Base-by-base conservation (phyloP, 2,329 filamentous ascomycete genomes). In the Coniochaeta prunicola region DNA sequence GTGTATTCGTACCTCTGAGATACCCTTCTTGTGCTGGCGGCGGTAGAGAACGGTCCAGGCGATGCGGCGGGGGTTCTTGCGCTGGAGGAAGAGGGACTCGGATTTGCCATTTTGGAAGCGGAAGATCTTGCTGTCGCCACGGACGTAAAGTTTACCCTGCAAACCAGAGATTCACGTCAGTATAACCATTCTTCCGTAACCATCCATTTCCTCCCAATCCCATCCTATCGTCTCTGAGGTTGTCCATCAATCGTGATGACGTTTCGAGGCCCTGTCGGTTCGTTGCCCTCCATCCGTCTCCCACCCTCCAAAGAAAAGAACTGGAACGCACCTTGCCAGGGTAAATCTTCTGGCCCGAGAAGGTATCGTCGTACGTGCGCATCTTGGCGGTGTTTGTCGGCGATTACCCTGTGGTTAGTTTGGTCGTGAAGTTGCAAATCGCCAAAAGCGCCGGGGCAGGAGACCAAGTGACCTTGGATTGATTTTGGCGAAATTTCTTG, bases 121-220 rank as follows among this genome's bases (percentile, higher is more conserved):
- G 90, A 99, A 99, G 86, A 97, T 88, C 87, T 97, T 99, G 92
- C 90, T 96, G 87, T 99, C 94, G 77, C 93, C 92, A 81, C 94
- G 92, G 86, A 99, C 84, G 85, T 93, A 99, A 84, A 99, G 90
- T 86, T 97, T 97, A 85, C 94, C 94, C 94, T 97, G 77, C 75
- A 73, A 56, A 59, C 57, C 62, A 62, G 63, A 56, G 57, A 62
- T 3, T 33, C 54, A 12, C 53, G 65, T 73, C 66, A 74, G 71
- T 61, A 60, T 60, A 60, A 45, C 7, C 30, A 55, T 56, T n/a
- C 30, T n/a, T n/a, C n/a, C n/a, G n/a, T n/a, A n/a, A n/a, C 28
- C 34, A 21, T 45, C 53, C 7, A 12, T 42, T 7, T 19, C 42
- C 19, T 48, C 4, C 13, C 28, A 26, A 26, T 30, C 48, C n/a